Base-by-base conservation (phyloP, 164 flowering plant genomes). In the Aristolochia contorta region DNA sequence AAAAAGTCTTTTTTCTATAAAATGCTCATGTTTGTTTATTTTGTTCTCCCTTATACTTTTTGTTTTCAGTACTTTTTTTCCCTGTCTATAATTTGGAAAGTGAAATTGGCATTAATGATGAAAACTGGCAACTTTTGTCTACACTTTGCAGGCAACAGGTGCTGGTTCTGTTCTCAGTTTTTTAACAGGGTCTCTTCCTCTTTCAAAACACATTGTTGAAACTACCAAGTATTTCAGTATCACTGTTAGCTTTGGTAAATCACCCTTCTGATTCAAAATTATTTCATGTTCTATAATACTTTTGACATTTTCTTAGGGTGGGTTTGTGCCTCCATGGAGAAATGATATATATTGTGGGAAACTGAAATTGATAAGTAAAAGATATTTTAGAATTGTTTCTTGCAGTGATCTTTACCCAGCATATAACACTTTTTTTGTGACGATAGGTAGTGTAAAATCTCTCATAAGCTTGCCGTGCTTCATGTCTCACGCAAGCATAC, bases 381-480 rank as follows among this genome's bases (percentile, higher is more conserved):
- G 3, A 27, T 27, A 27, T 27, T 37, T 37, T 6, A 3, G 43
- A 4, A 10, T 4, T 37, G 7, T 4, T 37, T 37, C 43, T 6
- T 10, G 43, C 43, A 37, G 43, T 37, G 43, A 37, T 37, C 43
- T 37, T 37, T 37, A 37, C 9, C 43, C 43, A 37, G 7, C 43
- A 37, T 54, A 5, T 54, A 19, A 22, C 8, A 19, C 22, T 47
- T 24, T 54, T n/a, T 22, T 23, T 21, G 19, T 54, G 15, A 20
- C 20, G 23, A 47, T 69, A 89, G 98, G 99, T 62, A 89, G 99
- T 73, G 97, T 91, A 62, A 94, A 94, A 76, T 91, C 97, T 16
- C 96, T 94, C 27, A 91, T 91, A 60, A 94, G 97, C 86, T 65
- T 94, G 91, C 97, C 97, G 2, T 88, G 99, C 82, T 94, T 91